These are phyloP conservation scores for Tolypocladium tundrense DNA, from an alignment of 2,329 filamentous ascomycete species.

Conservation along the genomic window DNA sequence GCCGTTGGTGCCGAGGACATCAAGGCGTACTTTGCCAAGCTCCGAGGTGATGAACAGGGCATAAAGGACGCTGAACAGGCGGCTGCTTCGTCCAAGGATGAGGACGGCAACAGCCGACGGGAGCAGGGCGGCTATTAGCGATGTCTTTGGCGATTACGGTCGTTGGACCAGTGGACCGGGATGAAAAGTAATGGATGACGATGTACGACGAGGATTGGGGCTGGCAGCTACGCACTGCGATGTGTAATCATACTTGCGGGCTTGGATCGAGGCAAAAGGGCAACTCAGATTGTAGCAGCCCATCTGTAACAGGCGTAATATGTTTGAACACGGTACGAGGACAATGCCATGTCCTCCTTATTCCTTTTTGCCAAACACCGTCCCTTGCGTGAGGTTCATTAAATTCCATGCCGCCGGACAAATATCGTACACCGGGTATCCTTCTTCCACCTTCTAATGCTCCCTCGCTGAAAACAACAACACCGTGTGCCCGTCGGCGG, in stretches of 20 bases:
- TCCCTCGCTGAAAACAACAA: background rate
- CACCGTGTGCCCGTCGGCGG: background rate
- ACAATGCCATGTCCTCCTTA: background rate
- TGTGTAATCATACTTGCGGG: background rate
- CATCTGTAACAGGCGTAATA: background rate
- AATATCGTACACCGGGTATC: background rate
- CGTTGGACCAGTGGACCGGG: background rate
- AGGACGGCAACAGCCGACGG: constrained; percentile 25
- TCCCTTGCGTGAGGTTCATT: background rate
- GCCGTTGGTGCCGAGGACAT: constrained; percentile 91
- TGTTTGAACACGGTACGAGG: background rate
- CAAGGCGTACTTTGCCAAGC: constrained; percentile 89
- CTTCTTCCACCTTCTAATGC: background rate
- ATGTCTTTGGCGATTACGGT: background rate
- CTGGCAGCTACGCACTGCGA: background rate
- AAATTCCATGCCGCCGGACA: background rate
- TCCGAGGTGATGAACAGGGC: constrained; percentile 75
- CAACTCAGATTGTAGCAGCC: background rate
- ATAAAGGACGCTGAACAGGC: constrained; percentile 53
- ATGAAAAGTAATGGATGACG: background rate
- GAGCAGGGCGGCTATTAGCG: constrained; percentile 44
- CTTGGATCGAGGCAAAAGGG: background rate
- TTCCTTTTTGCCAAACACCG: background rate
- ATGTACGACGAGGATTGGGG: background rate
- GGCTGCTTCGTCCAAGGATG: constrained; percentile 29